These are phyloP conservation scores for Entomortierella parvispora DNA, from an alignment of 192 early-diverging fungal genomes.

Conservation along the genomic window DNA sequence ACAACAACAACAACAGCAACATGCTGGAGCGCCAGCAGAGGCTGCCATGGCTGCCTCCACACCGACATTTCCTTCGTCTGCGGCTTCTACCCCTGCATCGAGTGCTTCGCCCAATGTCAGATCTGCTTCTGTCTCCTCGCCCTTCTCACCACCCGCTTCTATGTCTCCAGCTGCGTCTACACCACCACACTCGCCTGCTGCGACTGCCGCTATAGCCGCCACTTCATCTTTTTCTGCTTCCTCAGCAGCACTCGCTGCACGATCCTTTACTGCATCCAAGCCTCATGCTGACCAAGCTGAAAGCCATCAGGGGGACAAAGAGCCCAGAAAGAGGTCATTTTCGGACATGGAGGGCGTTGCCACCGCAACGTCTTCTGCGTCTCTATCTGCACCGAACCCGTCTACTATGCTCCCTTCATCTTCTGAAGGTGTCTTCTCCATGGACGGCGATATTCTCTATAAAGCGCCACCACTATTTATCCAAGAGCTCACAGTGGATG, in stretches of 20 bases:
- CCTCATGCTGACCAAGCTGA: neutral
- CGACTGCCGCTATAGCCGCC: neutral
- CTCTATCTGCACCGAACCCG: neutral
- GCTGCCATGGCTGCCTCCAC: neutral
- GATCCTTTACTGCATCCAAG: neutral
- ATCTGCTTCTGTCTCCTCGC: no score
- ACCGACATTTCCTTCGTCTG: neutral
- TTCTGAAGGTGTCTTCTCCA: conserved; percentile 18
- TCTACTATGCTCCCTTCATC: neutral
- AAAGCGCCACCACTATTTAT: conserved; percentile 50
- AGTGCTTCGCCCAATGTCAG: neutral
- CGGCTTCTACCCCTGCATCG: neutral
- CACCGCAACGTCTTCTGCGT: no score
- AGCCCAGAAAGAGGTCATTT: no score
- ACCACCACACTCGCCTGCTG: neutral
- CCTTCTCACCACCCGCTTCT: conserved; percentile 2
- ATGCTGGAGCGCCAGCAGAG: neutral
- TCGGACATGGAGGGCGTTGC: no score
- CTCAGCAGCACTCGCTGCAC: neutral
- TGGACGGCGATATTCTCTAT: conserved; percentile 36
- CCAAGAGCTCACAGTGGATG: conserved; percentile 8
- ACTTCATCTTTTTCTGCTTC: no score
- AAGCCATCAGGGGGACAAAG: no score
- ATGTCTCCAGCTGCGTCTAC: neutral
- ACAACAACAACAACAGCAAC: no score